These are phyloP conservation scores for Bipolaris victoriae DNA, from an alignment of 2,329 filamentous ascomycete species.

Conservation along the genomic window DNA sequence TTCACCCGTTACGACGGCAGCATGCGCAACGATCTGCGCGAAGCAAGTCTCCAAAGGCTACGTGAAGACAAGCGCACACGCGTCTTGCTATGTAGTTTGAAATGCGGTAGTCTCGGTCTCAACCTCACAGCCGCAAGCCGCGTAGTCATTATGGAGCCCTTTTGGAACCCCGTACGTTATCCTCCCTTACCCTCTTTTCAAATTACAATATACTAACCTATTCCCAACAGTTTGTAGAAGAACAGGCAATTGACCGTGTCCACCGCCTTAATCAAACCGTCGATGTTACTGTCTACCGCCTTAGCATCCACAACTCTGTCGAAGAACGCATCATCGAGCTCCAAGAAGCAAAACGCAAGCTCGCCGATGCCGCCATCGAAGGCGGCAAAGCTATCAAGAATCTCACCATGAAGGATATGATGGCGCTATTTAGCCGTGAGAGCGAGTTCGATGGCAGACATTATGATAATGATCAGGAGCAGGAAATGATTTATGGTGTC, in stretches of 20 bases:
- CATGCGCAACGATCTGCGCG: slow-evolving; percentile 92
- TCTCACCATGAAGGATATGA: slow-evolving; percentile 89
- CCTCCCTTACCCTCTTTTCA: neutral
- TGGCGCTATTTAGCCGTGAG: slow-evolving; percentile 83
- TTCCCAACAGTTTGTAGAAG: slow-evolving; percentile 79
- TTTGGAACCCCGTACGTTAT: slow-evolving; percentile 85
- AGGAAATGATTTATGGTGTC: slow-evolving; percentile 43
- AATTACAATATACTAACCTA: neutral
- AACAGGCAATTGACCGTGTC: slow-evolving; percentile 97
- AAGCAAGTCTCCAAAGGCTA: slow-evolving; percentile 80
- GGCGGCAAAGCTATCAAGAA: slow-evolving; percentile 79
- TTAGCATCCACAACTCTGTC: slow-evolving; percentile 84
- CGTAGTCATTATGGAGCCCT: slow-evolving; percentile 94
- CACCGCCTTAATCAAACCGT: slow-evolving; percentile 97
- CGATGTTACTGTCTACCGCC: slow-evolving; percentile 93
- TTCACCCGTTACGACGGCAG: slow-evolving; percentile 92
- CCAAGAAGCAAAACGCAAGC: slow-evolving; percentile 88
- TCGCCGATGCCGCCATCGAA: slow-evolving; percentile 92
- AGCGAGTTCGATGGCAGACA: slow-evolving; percentile 58
- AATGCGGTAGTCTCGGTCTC: slow-evolving; percentile 89
- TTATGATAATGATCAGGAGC: slow-evolving; percentile 43
- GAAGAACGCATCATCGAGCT: slow-evolving; percentile 94
- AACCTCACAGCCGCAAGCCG: slow-evolving; percentile 93
- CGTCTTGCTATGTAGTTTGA: slow-evolving; percentile 88
- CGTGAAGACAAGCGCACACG: slow-evolving; percentile 76